These are phyloP conservation scores for Chalara sp. DNA, from an alignment of 2,329 filamentous ascomycete species.

Conservation along the genomic window DNA sequence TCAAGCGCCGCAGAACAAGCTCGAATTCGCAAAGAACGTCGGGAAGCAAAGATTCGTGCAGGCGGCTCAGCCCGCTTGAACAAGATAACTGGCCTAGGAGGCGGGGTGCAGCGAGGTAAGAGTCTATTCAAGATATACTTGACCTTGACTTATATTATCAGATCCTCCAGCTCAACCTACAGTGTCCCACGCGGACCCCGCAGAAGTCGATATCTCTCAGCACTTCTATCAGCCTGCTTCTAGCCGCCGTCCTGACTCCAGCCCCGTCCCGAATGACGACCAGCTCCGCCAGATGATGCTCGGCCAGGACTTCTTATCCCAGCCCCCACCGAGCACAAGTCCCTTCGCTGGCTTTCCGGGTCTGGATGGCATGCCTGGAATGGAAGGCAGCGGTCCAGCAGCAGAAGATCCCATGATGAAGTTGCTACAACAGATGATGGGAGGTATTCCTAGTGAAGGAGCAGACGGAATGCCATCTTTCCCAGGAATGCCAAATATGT, in stretches of 20 bases:
- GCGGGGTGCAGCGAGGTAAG: slow-evolving; percentile 42
- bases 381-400: slow-evolving; percentile 20
- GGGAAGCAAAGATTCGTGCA: slow-evolving; percentile 71
- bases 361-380: slow-evolving; percentile 18
- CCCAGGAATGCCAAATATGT: slow-evolving; percentile 36
- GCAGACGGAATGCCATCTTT: slow-evolving; percentile 27
- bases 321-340: slow-evolving; percentile 24
- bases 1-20: slow-evolving; percentile 55
- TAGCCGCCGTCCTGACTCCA: slow-evolving; percentile 22
- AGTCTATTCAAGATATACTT: neutral
- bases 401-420: slow-evolving; percentile 62
- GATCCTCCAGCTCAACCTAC: slow-evolving; percentile 30
- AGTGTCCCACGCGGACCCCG: slow-evolving; percentile 52
- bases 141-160: slow-evolving; percentile 13
- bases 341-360: slow-evolving; percentile 28
- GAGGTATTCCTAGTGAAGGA: slow-evolving; percentile 29
- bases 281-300: slow-evolving; percentile 61
- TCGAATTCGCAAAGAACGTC: slow-evolving; percentile 69
- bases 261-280: slow-evolving; percentile 37
- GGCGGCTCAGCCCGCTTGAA: slow-evolving; percentile 64
- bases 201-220: slow-evolving; percentile 70
- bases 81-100: slow-evolving; percentile 67
- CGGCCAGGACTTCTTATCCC: slow-evolving; percentile 39
- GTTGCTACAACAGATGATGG: slow-evolving; percentile 71
- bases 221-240: slow-evolving; percentile 57